A percentile compares a stretch with the other conserved stretches of the same genome.
Evolutionary conservation across 805 yeast genomes (phyloP).

Genomic region (Saccharomycopsis sp.): DNA sequence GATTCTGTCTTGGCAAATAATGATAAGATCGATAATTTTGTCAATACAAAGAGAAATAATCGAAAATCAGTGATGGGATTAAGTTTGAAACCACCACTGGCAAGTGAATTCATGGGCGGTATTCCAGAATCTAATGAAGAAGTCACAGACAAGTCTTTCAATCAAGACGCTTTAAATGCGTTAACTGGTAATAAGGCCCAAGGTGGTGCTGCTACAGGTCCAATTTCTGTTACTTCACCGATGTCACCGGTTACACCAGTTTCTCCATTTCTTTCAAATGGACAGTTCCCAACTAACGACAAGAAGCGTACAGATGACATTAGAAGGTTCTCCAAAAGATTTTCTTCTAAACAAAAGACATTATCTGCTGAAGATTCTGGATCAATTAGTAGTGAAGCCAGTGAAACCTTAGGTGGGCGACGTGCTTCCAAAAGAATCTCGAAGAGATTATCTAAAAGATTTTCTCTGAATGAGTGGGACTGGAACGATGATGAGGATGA

Average conservation of each 20-base stretch:
- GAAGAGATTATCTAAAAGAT: constrained; percentile 18
- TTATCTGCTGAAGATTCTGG: constrained; percentile 3
- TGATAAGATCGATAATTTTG: not conserved
- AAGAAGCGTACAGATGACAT: constrained; percentile 16
- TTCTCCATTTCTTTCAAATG: constrained; percentile 16
- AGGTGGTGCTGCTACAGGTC: too few relatives aligned
- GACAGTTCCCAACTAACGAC: constrained; percentile 5
- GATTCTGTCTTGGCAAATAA: not conserved
- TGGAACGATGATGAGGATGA: constrained; percentile 18
- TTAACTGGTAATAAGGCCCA: constrained; percentile 6
- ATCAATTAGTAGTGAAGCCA: constrained; percentile 2
- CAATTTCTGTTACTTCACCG: constrained; percentile 8
- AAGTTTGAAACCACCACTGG: not conserved
- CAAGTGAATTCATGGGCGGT: not conserved
- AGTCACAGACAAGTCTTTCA: constrained; percentile 4
- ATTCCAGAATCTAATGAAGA: not conserved
- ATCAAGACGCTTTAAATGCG: constrained; percentile 16
- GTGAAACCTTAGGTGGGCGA: constrained; percentile 2
- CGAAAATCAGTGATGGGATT: not conserved
- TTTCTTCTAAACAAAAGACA: constrained; percentile 6
- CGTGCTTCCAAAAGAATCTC: constrained; percentile 17
- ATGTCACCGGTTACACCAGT: constrained; percentile 21
- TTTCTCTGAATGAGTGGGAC: constrained; percentile 13
- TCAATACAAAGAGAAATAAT: not conserved
- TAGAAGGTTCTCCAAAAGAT: constrained; percentile 16